Evolutionary conservation across 2,329 filamentous ascomycete genomes (phyloP).

Genomic region (Sphaerulina musiva): DNA sequence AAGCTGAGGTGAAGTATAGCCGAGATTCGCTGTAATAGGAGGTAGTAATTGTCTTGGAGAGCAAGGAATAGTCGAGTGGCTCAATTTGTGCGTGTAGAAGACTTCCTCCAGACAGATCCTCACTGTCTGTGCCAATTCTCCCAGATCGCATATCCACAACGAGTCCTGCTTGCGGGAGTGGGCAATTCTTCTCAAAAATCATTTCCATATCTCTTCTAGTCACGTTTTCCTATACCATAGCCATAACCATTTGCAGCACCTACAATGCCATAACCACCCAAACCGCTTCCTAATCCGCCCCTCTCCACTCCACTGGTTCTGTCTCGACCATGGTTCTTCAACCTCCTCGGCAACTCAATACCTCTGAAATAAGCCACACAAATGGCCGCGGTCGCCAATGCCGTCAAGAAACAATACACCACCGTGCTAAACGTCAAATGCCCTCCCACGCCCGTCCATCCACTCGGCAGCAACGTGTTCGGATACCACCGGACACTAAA

Average conservation of each 20-base stretch:
- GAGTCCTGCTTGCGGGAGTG: no score
- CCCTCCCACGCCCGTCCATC: slow-evolving; percentile 48
- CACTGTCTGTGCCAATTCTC: no score
- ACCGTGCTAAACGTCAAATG: slow-evolving; percentile 47
- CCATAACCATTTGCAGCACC: slow-evolving; percentile 35
- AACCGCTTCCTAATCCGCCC: slow-evolving; percentile 26
- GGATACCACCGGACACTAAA: slow-evolving; percentile 87
- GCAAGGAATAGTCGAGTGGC: no score
- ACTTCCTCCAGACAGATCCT: no score
- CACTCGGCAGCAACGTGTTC: slow-evolving; percentile 58
- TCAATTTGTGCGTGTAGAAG: no score
- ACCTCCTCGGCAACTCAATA: slow-evolving; percentile 45
- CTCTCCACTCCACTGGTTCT: slow-evolving; percentile 39
- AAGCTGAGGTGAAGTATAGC: no score
- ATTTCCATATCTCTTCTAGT: slow-evolving; percentile 25
- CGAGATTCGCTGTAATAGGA: no score
- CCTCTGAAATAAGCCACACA: slow-evolving; percentile 51
- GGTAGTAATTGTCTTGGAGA: no score
- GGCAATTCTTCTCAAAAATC: no score
- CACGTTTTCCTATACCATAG: slow-evolving; percentile 40
- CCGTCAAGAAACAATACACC: slow-evolving; percentile 45
- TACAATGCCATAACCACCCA: slow-evolving; percentile 40
- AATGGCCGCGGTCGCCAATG: slow-evolving; percentile 43
- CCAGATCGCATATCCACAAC: no score
- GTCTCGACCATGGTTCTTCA: slow-evolving; percentile 54